Conservation (phyloP, 192 early-diverging fungal species). For the Allomyces javanicus region DNA sequence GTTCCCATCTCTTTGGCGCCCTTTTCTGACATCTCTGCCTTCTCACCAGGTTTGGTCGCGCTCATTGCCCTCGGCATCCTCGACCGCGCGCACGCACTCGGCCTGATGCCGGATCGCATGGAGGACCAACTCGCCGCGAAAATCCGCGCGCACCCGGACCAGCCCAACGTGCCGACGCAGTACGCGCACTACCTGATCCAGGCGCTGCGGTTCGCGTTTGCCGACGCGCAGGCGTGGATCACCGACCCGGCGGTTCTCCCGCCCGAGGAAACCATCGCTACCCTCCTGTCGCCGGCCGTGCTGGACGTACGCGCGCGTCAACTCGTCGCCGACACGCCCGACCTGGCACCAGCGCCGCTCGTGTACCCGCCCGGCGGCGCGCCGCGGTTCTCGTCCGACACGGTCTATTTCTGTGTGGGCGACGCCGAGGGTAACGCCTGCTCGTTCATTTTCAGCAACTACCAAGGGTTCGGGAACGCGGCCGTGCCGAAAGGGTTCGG, state of each 20-base stretch:
- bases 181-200: constrained; percentile 53
- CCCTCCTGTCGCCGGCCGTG: not conserved
- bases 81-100: constrained; percentile 23
- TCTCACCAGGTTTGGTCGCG: constrained; percentile 26
- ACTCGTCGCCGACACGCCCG: not conserved
- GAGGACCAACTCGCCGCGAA: constrained; percentile 21
- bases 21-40: not conserved
- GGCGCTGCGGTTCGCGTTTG: constrained; percentile 52
- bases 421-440: constrained; percentile 63
- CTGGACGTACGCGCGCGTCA: not conserved
- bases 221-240: constrained; percentile 42
- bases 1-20: not conserved
- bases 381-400: constrained; percentile 30
- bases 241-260: constrained; percentile 35
- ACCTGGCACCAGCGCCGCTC: not conserved
- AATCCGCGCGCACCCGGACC: not conserved
- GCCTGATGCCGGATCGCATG: constrained; percentile 13
- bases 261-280: not conserved
- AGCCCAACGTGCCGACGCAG: constrained; percentile 12
- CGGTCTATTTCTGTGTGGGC: constrained; percentile 54
- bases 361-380: not conserved
- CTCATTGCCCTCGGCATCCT: constrained; percentile 50
- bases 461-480: constrained; percentile 26
- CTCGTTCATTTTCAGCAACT: constrained; percentile 50
- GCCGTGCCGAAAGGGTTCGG: constrained; percentile 38